These are phyloP conservation scores for Zanthoxylum bungeanum DNA, from an alignment of 345 rosid genomes.

Conservation along the genomic window DNA sequence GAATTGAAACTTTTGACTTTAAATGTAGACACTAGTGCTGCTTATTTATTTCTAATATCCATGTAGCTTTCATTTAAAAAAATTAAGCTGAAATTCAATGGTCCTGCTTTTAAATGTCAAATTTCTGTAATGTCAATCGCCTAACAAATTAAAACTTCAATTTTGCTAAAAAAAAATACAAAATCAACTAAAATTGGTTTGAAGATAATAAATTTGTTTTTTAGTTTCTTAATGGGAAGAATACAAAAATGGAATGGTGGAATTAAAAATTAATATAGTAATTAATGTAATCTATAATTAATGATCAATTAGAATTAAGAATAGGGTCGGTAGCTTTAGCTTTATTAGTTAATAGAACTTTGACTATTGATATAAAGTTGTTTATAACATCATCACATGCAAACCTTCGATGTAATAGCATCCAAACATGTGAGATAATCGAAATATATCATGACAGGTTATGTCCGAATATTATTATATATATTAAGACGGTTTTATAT, in stretches of 20 bases:
- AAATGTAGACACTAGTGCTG: background rate
- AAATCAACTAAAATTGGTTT: background rate
- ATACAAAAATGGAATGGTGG: background rate
- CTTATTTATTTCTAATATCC: background rate
- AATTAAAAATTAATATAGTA: too few relatives aligned
- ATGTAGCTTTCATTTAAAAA: background rate
- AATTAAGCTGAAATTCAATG: background rate
- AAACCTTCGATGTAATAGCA: too few relatives aligned
- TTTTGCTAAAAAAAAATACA: background rate
- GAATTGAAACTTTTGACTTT: background rate
- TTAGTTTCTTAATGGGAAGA: background rate
- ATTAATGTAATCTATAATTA: background rate
- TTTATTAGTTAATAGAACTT: too few relatives aligned
- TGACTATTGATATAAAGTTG: too few relatives aligned
- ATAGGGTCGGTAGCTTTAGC: too few relatives aligned
- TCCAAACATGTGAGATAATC: too few relatives aligned
- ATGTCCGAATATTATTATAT: too few relatives aligned
- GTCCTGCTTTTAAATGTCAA: background rate
- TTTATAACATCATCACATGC: too few relatives aligned
- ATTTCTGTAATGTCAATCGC: background rate
- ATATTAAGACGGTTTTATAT: too few relatives aligned
- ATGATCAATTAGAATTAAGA: background rate
- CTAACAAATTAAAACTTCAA: too few relatives aligned
- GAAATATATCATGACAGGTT: too few relatives aligned
- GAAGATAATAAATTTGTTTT: background rate